These are phyloP conservation scores for Lenwebbia sp. DNA, from an alignment of 345 rosid species.

Conservation along the genomic window DNA sequence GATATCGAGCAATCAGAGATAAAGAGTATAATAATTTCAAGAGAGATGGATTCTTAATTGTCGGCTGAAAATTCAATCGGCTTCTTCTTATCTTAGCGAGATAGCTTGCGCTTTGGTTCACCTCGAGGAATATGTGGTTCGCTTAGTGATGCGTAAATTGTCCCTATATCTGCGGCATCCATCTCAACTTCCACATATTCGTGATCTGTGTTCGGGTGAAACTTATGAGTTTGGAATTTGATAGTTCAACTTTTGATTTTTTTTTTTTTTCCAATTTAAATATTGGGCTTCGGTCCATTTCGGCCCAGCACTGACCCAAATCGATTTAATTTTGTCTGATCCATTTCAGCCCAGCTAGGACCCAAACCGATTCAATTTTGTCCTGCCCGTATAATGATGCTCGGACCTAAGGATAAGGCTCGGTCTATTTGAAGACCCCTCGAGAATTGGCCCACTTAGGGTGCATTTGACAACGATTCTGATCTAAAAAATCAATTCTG, in stretches of 20 bases:
- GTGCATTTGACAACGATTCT: too few relatives aligned
- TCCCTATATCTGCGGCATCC: too few relatives aligned
- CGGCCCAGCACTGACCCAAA: too few relatives aligned
- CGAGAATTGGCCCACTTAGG: too few relatives aligned
- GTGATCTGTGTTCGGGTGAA: too few relatives aligned
- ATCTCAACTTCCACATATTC: too few relatives aligned
- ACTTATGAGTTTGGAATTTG: neutral
- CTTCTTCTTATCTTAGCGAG: neutral
- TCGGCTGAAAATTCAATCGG: rapidly evolving
- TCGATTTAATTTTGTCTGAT: neutral
- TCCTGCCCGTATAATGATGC: neutral
- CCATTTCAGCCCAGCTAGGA: neutral
- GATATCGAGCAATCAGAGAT: neutral
- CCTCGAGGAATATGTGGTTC: too few relatives aligned
- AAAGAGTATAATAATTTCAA: neutral
- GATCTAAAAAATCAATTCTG: too few relatives aligned
- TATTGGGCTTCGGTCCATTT: neutral
- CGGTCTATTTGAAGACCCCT: neutral
- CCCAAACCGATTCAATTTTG: neutral
- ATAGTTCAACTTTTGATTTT: neutral
- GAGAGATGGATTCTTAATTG: neutral
- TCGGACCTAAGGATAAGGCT: neutral
- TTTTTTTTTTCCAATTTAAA: neutral
- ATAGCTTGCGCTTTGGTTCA: neutral
- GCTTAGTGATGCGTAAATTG: too few relatives aligned